phyloP scores from a whole-genome alignment of 1,284 basidiomycete genomes.

The Naganishia sp. region DNA sequence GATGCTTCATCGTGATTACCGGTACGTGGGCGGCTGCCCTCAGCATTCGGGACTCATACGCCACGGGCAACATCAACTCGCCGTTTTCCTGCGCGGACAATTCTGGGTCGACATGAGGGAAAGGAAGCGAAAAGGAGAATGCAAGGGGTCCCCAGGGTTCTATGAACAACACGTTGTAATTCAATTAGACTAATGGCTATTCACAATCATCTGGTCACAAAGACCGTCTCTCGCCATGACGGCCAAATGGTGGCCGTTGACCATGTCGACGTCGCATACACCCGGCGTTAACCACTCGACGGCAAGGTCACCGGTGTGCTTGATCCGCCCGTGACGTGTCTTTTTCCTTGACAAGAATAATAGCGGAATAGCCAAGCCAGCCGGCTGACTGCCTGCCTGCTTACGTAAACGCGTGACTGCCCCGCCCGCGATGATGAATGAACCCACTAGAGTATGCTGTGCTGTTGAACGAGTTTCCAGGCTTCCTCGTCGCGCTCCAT shows the following conservation, averaged over 20 bases:
- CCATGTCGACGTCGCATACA: too few relatives aligned
- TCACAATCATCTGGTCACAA: background rate
- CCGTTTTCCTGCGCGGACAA: slow-evolving; percentile 53
- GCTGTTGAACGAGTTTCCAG: slow-evolving; percentile 7
- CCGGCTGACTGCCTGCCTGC: background rate
- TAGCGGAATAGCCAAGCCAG: too few relatives aligned
- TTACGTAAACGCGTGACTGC: slow-evolving; percentile 4
- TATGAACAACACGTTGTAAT: background rate
- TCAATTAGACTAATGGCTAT: background rate
- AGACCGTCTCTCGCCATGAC: background rate
- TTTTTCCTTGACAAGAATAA: too few relatives aligned
- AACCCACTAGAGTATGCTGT: background rate
- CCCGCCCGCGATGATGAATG: background rate
- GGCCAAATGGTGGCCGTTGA: background rate
- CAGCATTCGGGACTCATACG: slow-evolving; percentile 47
- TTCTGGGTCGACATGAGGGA: slow-evolving; percentile 33
- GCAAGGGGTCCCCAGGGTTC: slow-evolving; percentile 5
- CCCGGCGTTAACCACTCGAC: too few relatives aligned
- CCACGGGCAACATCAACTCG: slow-evolving; percentile 42
- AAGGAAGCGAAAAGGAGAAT: background rate
- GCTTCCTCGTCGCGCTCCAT: background rate
- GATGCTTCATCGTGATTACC: slow-evolving; percentile 47
- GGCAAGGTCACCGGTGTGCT: too few relatives aligned
- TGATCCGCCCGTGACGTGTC: too few relatives aligned
- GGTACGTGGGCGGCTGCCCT: slow-evolving; percentile 49